A percentile compares a stretch with the other conserved stretches of the same genome.
Evolutionary conservation across 2,329 filamentous ascomycete species (phyloP).

Genomic region (Zasmidium citrigriseum): DNA sequence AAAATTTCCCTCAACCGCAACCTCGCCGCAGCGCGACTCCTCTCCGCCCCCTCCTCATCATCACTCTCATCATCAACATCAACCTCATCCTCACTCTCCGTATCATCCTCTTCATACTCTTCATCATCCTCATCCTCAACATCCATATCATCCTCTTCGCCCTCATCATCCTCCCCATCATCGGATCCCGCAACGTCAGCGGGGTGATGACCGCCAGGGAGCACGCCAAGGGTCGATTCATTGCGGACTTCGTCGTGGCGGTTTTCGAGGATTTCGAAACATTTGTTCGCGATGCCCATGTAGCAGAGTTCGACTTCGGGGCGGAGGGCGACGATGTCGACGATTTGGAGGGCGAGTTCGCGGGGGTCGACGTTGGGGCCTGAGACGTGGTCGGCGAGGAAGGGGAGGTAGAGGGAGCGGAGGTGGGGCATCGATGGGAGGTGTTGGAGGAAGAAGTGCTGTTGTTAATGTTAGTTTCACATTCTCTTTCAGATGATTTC

Average conservation of each 20-base stretch:
- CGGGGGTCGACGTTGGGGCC: slow-evolving; percentile 58
- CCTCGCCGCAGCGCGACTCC: slow-evolving; percentile 32
- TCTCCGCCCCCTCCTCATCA: slow-evolving; percentile 10
- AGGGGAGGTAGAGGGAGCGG: slow-evolving; percentile 69
- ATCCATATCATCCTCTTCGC: slow-evolving; percentile 52
- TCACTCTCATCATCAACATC: slow-evolving; percentile 31
- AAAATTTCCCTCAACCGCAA: slow-evolving; percentile 74
- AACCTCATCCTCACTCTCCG: slow-evolving; percentile 43
- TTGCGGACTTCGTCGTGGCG: slow-evolving; percentile 47
- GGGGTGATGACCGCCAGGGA: slow-evolving; percentile 44
- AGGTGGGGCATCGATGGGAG: slow-evolving; percentile 71
- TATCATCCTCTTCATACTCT: slow-evolving; percentile 36
- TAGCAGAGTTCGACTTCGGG: slow-evolving; percentile 78
- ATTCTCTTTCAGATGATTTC: background rate
- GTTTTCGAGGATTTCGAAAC: slow-evolving; percentile 77
- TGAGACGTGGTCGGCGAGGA: slow-evolving; percentile 64
- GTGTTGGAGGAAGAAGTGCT: slow-evolving; percentile 78
- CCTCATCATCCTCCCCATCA: slow-evolving; percentile 54
- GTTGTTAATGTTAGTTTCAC: slow-evolving; percentile 11
- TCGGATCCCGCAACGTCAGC: slow-evolving; percentile 46
- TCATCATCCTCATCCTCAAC: slow-evolving; percentile 52
- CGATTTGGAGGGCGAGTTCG: slow-evolving; percentile 73
- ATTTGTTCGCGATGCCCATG: slow-evolving; percentile 73
- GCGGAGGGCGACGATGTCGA: slow-evolving; percentile 75
- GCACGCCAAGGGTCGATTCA: slow-evolving; percentile 45